These are phyloP conservation scores for Rhodotorula babjevae DNA, from an alignment of 768 basidiomycete species.

Conservation along the genomic window DNA sequence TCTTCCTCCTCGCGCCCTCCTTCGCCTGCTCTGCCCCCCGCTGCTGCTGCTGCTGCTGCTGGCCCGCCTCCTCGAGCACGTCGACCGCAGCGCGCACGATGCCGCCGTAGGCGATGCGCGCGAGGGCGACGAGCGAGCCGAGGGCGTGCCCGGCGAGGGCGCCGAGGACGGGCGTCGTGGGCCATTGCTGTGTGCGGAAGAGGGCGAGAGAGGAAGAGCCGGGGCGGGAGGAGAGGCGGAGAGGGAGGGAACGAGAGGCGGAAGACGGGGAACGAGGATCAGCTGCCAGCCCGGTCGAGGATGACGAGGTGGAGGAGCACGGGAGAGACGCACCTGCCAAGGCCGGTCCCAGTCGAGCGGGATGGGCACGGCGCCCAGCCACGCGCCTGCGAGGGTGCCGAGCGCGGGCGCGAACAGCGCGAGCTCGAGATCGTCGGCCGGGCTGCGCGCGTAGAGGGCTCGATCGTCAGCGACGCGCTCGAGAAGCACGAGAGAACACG, in stretches of 20 bases:
- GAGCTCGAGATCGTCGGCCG: constrained; percentile 63
- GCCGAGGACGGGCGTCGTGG: constrained; percentile 69
- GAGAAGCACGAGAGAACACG: not conserved
- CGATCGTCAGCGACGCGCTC: not conserved
- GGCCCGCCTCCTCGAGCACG: not conserved
- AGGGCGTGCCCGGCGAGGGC: constrained; percentile 64
- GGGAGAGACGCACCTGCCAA: constrained; percentile 70
- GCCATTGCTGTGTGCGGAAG: constrained; percentile 61
- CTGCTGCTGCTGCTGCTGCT: too few relatives aligned
- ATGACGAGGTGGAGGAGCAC: too few relatives aligned
- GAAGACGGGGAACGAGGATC: too few relatives aligned
- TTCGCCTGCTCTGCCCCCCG: too few relatives aligned
- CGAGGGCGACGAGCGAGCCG: constrained; percentile 58
- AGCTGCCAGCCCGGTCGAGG: too few relatives aligned
- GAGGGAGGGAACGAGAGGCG: not conserved
- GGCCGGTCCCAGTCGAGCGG: constrained; percentile 95
- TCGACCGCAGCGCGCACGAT: constrained; percentile 8
- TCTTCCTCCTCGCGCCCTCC: not conserved
- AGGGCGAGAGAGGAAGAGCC: too few relatives aligned
- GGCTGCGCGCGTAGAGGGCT: not conserved
- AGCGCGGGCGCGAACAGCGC: constrained; percentile 73
- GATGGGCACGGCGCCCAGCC: constrained; percentile 76
- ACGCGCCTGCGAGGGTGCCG: constrained; percentile 68
- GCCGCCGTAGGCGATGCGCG: constrained; percentile 45
- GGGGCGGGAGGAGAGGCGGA: too few relatives aligned